Evolutionary conservation across 139 green algal species (phyloP), one percentile per base, ranked within the genome.

Genomic region (Pseudopediastrum boryanum): DNA sequence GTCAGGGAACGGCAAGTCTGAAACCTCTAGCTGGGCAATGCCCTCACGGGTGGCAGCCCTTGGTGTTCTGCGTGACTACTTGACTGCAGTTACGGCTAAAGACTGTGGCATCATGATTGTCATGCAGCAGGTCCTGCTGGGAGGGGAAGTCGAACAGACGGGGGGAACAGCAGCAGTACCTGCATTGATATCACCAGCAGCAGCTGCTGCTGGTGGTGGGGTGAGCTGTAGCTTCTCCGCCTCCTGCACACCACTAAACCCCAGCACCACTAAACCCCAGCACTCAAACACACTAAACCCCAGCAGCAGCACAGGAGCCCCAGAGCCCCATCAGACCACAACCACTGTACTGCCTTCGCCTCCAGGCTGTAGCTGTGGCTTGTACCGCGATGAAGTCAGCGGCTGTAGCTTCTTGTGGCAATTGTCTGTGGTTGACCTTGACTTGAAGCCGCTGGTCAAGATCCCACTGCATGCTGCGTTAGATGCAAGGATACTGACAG

Each of bases 71-170:
- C 76, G 86, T 0, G 64, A 76, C 13, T 97, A 96, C 61, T 73
- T 95, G 8, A 85, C 87, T 0, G 84, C 93, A 6, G 83, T 83
- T 2, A 96, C 93, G 2, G 92, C 90, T 48, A 97, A 96, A 82
- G 93, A 97, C 87, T 97, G 92, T 56, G 90, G 89, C 25, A 38
- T 97, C 48, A 97, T 97, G 90, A 71, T 97, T 12, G 81, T 85
- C 0, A 41, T 97, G 54, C 89, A 89, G 51, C 75, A 66, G 13
- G 51, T 82, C 42, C 27, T 44, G 63, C 43, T 33, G n/a, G 27
- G 25, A 19, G 59, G 16, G 36, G 48, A 25, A 52, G 68, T 50
- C 25, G 42, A n/a, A 58, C 7, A 6, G 7, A 27, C 33, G 33
- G 61, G 61, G 29, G 46, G 56, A 29, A 2, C 38, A 77, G 50